A percentile compares a stretch with the other conserved stretches of the same genome.
Evolutionary conservation across 2,329 filamentous ascomycete genomes (phyloP).

Genomic region (Gaeumannomyces sp.): DNA sequence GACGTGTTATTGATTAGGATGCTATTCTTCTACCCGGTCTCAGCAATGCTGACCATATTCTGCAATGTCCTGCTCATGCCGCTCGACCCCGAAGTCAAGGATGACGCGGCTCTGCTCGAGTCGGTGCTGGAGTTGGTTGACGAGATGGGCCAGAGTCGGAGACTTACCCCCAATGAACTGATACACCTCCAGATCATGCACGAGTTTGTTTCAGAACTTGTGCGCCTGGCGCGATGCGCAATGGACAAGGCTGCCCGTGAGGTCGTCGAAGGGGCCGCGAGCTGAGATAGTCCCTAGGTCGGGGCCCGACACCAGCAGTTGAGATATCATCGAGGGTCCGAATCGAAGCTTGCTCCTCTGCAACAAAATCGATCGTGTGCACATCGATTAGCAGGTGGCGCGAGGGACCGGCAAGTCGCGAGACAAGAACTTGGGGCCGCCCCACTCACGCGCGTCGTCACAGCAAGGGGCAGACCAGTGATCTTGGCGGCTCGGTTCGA

Average conservation of each 20-base stretch:
- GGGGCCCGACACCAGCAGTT: neutral
- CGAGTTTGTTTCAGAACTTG: constrained; percentile 15
- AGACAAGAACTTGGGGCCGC: neutral
- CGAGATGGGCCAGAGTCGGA: constrained; percentile 22
- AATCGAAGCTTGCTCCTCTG: neutral
- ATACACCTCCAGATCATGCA: constrained; percentile 14
- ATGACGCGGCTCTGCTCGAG: constrained; percentile 41
- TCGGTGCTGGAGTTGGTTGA: constrained; percentile 37
- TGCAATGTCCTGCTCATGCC: constrained; percentile 47
- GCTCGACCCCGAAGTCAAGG: constrained; percentile 31
- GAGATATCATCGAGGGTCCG: neutral
- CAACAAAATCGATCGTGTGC: no score
- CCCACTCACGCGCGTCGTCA: neutral
- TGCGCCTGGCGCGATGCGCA: constrained; percentile 13
- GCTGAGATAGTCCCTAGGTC: neutral
- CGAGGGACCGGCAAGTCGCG: neutral
- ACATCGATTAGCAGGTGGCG: neutral
- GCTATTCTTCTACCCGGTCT: constrained; percentile 51
- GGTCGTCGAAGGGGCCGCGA: neutral
- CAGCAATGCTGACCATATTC: constrained; percentile 47
- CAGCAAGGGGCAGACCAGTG: neutral
- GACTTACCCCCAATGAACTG: constrained; percentile 9
- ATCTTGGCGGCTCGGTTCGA: neutral
- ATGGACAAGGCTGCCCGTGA: constrained; percentile 20
- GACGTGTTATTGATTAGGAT: constrained; percentile 29